Evolutionary conservation across 106 monocot genomes (phyloP).

Genomic region (Acorus calamus): DNA sequence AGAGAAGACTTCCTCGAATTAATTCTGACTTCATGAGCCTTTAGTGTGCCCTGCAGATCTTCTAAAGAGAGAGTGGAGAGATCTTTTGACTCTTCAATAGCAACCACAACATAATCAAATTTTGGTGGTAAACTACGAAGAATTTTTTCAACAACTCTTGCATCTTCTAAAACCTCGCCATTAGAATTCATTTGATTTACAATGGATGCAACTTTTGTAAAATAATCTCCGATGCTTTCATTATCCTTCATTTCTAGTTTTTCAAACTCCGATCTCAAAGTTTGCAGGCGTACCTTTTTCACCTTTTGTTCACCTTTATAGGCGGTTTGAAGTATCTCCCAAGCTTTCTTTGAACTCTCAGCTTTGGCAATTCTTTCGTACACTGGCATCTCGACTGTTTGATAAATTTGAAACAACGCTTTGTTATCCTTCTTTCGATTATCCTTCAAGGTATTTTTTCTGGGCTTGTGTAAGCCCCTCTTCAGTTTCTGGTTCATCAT

Average conservation of each 20-base stretch:
- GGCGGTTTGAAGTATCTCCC: too few relatives aligned
- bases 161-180: conserved; percentile 1
- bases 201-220: conserved; percentile 6
- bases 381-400: too few relatives aligned
- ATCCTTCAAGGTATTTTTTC: too few relatives aligned
- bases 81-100: conserved; percentile 4
- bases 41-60: conserved; percentile 1
- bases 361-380: too few relatives aligned
- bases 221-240: conserved; percentile 2
- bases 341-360: too few relatives aligned
- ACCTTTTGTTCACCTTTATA: too few relatives aligned
- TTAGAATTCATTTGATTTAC: conserved; percentile 9
- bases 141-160: not conserved
- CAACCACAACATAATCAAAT: not conserved
- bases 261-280: not conserved
- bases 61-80: not conserved
- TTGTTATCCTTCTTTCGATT: too few relatives aligned
- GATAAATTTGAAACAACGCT: too few relatives aligned
- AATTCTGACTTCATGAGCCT: conserved; percentile 3
- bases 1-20: not conserved
- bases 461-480: too few relatives aligned
- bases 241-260: conserved; percentile 6
- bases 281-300: too few relatives aligned
- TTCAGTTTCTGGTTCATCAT: too few relatives aligned
- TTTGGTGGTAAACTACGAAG: conserved; percentile 2